Base-by-base conservation (phyloP, 306 rosid genomes). In the Rosa rugosa region DNA sequence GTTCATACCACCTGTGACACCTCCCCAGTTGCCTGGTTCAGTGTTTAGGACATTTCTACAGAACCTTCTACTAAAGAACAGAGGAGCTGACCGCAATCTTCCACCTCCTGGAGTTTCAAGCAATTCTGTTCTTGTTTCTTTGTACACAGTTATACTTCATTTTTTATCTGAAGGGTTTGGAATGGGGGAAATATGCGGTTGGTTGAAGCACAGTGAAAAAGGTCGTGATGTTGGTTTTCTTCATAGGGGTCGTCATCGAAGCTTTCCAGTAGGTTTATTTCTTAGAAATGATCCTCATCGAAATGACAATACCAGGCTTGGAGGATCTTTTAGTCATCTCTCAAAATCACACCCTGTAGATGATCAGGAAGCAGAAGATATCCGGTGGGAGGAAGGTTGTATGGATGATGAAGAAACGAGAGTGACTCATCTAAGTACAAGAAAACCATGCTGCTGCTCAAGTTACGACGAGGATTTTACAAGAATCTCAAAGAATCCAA, bases 91-190 rank as follows among this genome's bases (percentile, higher is more conserved):
- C 75, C 90, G 82, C 54, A 90, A 90, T 84, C 77, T 91, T 51
- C 91, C 91, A 45, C 97, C 96, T 59, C 97, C 90, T 51, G 96
- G 97, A 78, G 93, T 93, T 87, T 90, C 95, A 73, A 91, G 92
- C 88, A 95, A 90, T 73, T 90, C 97, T 4, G 93, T 92, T 86
- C 83, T 95, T 83, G 94, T 95, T 86, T 95, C 99, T 79, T 83
- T 88, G 81, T 95, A 86, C 83, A 87, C 97, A 70, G 99, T 95
- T 60, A 75, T 95, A 71, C 99, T 95, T 66, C 94, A 91, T 81
- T 93, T 95, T 86, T 83, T 95, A 77, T 95, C 99, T 8, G 99
- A 95, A 89, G 99, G 99, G 68, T 95, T 90, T 88, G 96, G 89
- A 53, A 77, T 85, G 87, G 94, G 90, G 69, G 90, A 87, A 66